Base-by-base conservation (phyloP, 306 rosid genomes). In the Fragaria iinumae region DNA sequence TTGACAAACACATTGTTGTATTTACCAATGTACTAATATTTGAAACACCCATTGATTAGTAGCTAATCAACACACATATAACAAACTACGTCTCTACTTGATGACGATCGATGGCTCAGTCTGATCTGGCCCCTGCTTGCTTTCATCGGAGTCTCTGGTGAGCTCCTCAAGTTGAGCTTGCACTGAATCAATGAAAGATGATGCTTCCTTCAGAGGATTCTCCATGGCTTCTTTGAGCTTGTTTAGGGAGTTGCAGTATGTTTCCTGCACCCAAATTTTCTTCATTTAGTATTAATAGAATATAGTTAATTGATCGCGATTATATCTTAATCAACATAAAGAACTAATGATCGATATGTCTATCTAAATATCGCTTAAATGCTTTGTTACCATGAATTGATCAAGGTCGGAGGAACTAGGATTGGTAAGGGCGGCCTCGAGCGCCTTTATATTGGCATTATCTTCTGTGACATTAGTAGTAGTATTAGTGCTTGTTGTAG, bases 131-230 rank as follows among this genome's bases (percentile, higher is more conserved):
- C 4, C 56, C 56, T n/a, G 60, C 27, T 55, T 8, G 27, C 4
- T 55, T 5, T 48, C 71, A 8, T 60, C 25, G 32, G 65, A 16
- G 12, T 20, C 27, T 55, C 20, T 50, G 29, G 55, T 14, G 10
- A 78, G 77, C 45, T 71, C 55, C n/a, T 32, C 48, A 17, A 78
- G 81, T 62, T 78, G 77, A 78, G 77, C 64, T 45, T 78, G 73
- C 77, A 25, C 53, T 11, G 11, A 18, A 9, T 43, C 23, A 41
- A 78, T 60, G 72, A 78, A 78, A 21, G 81, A 71, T 16, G 66
- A 21, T 50, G 76, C 53, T 21, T 78, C 72, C 43, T 71, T 62
- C 0, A 78, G 25, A 49, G 81, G 66, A 36, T 62, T 49, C n/a
- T 38, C 77, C 77, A 71, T 71, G 11, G 72, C 66, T 62, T 71